Conservation (phyloP, 495 filamentous ascomycete genomes). For the Platismatia glauca region DNA sequence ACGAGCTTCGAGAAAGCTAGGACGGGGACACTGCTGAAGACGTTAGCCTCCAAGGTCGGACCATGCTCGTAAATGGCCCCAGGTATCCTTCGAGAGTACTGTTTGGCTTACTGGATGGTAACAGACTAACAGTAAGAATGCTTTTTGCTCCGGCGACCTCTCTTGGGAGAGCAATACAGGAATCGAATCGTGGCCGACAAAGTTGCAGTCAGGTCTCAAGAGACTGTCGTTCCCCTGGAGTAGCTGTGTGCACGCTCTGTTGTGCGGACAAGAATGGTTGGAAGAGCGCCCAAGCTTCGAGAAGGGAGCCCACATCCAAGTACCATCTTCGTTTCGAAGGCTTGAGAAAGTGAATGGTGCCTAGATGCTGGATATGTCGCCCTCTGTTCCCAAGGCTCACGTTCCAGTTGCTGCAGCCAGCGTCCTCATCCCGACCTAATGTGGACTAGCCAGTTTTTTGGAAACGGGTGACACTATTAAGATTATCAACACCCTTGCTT, state of each 20-base stretch:
- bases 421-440: neutral
- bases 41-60: neutral
- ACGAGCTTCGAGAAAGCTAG: neutral
- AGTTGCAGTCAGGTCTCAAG: neutral
- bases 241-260: neutral
- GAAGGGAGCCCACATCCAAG: neutral
- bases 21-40: neutral
- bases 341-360: neutral
- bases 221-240: neutral
- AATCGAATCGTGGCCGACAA: neutral
- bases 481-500: neutral
- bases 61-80: neutral
- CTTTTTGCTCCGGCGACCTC: neutral
- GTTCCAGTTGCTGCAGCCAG: neutral
- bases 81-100: neutral
- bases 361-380: neutral
- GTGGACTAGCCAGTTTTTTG: neutral
- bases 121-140: neutral
- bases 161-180: too few relatives aligned
- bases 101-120: neutral
- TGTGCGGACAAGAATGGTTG: neutral
- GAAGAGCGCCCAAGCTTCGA: neutral
- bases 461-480: neutral
- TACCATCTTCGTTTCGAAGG: neutral
- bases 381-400: neutral